phyloP scores from a whole-genome alignment of 176 grass and related monocot species.

The Oryza brachyantha region DNA sequence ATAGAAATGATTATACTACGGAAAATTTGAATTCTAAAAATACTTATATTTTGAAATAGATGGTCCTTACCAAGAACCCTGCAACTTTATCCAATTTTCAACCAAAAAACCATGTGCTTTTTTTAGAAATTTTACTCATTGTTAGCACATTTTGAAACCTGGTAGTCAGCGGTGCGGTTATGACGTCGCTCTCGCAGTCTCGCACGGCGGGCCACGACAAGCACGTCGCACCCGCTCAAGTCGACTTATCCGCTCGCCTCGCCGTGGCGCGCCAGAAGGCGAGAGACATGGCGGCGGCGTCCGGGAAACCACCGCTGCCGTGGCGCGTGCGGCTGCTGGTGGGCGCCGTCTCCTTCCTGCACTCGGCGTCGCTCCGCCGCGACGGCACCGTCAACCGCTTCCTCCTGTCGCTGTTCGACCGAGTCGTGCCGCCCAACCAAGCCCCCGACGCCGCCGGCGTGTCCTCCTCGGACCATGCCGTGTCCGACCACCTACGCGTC shows the following conservation, averaged over 20 bases:
- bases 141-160: background rate
- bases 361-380: constrained; percentile 26
- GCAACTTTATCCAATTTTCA: background rate
- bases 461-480: constrained; percentile 44
- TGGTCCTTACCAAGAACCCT: background rate
- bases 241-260: background rate
- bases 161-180: background rate
- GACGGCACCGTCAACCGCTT: constrained; percentile 56
- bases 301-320: constrained; percentile 10
- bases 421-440: background rate
- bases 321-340: constrained; percentile 35
- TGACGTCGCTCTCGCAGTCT: background rate
- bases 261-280: background rate
- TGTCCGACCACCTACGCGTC: constrained; percentile 18
- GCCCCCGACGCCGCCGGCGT: constrained; percentile 27
- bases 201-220: background rate
- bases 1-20: too few relatives aligned
- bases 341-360: background rate
- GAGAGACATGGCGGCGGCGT: background rate
- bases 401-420: constrained; percentile 50
- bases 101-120: too few relatives aligned
- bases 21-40: too few relatives aligned
- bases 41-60: too few relatives aligned
- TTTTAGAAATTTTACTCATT: too few relatives aligned
- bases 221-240: background rate